Evolutionary conservation across 2,329 filamentous ascomycete species (phyloP).

Genomic region (Emmonsiellopsis sp.): DNA sequence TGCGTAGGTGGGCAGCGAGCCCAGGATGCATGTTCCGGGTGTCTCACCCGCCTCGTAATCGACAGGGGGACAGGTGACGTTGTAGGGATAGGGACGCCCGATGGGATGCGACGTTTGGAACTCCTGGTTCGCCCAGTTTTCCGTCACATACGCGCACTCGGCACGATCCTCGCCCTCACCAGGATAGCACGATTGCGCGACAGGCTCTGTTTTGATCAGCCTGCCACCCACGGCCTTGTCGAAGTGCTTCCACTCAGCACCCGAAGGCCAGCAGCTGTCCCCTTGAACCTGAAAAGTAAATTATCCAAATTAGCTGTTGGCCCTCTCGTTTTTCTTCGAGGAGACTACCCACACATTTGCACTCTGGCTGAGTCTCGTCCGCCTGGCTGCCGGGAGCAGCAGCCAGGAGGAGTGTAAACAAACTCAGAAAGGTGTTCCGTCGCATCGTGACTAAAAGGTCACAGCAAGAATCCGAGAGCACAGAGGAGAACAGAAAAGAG

Average conservation of each 20-base stretch:
- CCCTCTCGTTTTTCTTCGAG: not conserved
- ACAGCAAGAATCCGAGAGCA: too few species aligned
- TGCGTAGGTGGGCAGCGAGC: slow-evolving; percentile 13
- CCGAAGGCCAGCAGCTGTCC: slow-evolving; percentile 47
- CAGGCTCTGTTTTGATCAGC: slow-evolving; percentile 44
- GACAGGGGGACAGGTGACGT: slow-evolving; percentile 16
- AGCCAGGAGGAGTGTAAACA: too few species aligned
- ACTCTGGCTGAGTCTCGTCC: too few species aligned
- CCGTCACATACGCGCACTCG: slow-evolving; percentile 24
- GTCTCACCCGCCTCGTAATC: slow-evolving; percentile 13
- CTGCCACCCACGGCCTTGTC: slow-evolving; percentile 43
- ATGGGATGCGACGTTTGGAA: slow-evolving; percentile 16
- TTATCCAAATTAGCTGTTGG: too few species aligned
- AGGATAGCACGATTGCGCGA: slow-evolving; percentile 44
- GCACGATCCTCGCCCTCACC: slow-evolving; percentile 35
- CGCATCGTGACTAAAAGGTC: too few species aligned
- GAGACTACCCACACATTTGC: not conserved
- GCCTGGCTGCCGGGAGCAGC: too few species aligned
- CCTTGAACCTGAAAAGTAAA: slow-evolving; percentile 26
- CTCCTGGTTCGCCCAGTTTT: slow-evolving; percentile 11
- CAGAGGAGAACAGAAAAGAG: too few species aligned
- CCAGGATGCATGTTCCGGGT: slow-evolving; percentile 16
- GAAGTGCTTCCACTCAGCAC: slow-evolving; percentile 39
- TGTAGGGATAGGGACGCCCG: slow-evolving; percentile 16
- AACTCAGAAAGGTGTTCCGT: too few species aligned